phyloP scores from a whole-genome alignment of 352 stramenopile genomes.

The Blastocystis sp. region DNA sequence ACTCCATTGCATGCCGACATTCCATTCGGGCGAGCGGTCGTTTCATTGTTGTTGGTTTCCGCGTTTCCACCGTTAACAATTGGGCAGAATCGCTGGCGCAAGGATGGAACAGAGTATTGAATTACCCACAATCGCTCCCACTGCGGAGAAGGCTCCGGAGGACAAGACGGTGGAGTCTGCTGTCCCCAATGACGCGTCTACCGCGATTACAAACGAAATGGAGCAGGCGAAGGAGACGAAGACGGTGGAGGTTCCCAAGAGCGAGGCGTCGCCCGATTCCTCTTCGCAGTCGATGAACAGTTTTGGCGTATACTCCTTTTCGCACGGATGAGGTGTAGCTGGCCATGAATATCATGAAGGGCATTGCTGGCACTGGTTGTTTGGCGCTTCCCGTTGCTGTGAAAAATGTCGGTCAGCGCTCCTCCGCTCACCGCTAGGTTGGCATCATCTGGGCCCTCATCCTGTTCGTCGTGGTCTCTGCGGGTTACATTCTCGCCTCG shows the following conservation, averaged over 20 bases:
- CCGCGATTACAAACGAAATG: not conserved
- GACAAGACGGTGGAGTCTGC: not conserved
- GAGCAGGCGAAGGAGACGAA: not conserved
- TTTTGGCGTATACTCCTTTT: not conserved
- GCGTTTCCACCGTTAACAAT: not conserved
- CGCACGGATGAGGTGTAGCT: not conserved
- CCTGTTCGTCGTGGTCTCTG: conserved; percentile 35
- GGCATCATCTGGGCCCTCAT: conserved; percentile 48
- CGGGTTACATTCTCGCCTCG: conserved; percentile 33
- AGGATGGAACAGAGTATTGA: not conserved
- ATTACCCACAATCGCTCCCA: not conserved
- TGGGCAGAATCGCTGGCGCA: not conserved
- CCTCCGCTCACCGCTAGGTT: not conserved
- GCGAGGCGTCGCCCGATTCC: not conserved
- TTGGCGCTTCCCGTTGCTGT: conserved; percentile 52
- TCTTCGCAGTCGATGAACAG: not conserved
- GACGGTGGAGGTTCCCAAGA: not conserved
- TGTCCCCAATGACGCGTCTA: not conserved
- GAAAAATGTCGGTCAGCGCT: conserved; percentile 15
- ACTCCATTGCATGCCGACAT: too few species aligned
- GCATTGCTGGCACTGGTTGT: conserved; percentile 52
- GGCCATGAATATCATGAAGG: conserved; percentile 63
- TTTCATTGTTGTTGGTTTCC: not conserved
- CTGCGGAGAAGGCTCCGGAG: not conserved
- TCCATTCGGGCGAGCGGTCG: too few species aligned